Percentiles rank a stretch among this genome's conserved stretches.
phyloP scores from a whole-genome alignment of 495 filamentous ascomycete species.

The Talaromyces adpressus region DNA sequence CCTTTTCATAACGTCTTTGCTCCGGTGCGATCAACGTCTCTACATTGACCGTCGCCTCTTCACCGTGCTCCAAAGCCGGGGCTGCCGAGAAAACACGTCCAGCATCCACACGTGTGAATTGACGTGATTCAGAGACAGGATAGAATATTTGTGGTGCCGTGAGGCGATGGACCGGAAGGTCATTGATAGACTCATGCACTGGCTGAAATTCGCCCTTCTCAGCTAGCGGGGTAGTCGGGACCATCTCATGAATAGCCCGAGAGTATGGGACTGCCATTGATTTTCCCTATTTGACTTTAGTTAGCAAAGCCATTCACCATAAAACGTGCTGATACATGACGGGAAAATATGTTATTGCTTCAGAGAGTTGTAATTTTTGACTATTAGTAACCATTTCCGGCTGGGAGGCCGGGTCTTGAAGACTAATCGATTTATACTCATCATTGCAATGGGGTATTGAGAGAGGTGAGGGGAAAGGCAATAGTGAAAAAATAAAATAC shows the following conservation, averaged over 20 bases:
- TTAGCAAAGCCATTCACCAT: slow-evolving; percentile 10
- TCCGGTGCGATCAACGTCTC: slow-evolving; percentile 25
- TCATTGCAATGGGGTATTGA: slow-evolving; percentile 48
- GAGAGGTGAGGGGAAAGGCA: slow-evolving; percentile 6
- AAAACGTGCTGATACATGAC: not conserved
- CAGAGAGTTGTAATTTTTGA: slow-evolving; percentile 42
- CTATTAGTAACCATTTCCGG: slow-evolving; percentile 56
- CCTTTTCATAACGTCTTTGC: slow-evolving; percentile 27
- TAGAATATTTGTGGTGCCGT: slow-evolving; percentile 83
- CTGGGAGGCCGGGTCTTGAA: slow-evolving; percentile 70
- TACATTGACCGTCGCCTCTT: slow-evolving; percentile 13
- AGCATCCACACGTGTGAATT: slow-evolving; percentile 84
- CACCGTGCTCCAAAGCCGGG: slow-evolving; percentile 23
- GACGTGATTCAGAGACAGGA: slow-evolving; percentile 80
- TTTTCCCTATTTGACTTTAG: slow-evolving; percentile 54
- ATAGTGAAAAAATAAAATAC: slow-evolving; percentile 43
- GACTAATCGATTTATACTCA: slow-evolving; percentile 96
- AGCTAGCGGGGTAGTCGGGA: slow-evolving; percentile 51
- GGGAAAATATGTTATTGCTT: slow-evolving; percentile 8
- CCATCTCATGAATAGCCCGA: slow-evolving; percentile 69
- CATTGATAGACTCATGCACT: slow-evolving; percentile 82
- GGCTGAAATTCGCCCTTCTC: slow-evolving; percentile 14
- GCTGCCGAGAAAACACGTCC: slow-evolving; percentile 70
- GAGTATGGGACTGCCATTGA: slow-evolving; percentile 68
- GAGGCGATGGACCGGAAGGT: slow-evolving; percentile 72